Base-by-base conservation (phyloP, 1,139 yeast genomes). In the Debaryomyces subglobosus region DNA sequence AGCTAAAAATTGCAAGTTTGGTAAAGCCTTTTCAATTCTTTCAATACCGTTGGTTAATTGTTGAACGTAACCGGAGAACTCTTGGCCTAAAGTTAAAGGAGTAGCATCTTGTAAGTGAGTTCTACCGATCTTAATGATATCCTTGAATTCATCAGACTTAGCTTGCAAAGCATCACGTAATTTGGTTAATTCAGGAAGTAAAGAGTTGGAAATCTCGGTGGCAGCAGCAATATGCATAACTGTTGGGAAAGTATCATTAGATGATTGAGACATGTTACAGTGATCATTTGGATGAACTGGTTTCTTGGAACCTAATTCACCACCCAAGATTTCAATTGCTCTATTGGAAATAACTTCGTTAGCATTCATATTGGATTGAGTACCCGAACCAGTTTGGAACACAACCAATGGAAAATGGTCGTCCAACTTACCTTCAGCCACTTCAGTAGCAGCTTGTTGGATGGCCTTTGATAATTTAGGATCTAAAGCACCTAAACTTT, bases 171-270 rank as follows among this genome's bases (percentile, higher is more conserved):
- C 79, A 63, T 86, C 89, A 71, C 89, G 88, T 64, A 94, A 84
- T 47, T 77, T 78, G 51, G 81, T 78, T 64, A 94, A 78, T 62
- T 90, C 88, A 32, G 99, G 99, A 48, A 94, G 61, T 68, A 95
- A 79, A 46, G 78, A 76, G 61, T 81, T 65, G 48, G 86, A 77
- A 72, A 94, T 89, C 75, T 94, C 97, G 45, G 88, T 81, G 52
- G 92, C 97, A 27, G 98, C 97, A 46, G 99, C 98, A 73, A 94
- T 94, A 77, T 94, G 99, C 99, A 94, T 94, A 50, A 94, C 99
- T 32, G 99, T 92, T 58, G 99, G 99, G 88, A 92, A 89, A 49
- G 99, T 94, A 73, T 94, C 99, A 70, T 94, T 94, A 43, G 97
- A 90, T 16, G 97, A 90, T 74, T 94, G 99, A 13, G 97, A 90